phyloP scores from a whole-genome alignment of 306 rosid species.

The Hippophae rhamnoides region DNA sequence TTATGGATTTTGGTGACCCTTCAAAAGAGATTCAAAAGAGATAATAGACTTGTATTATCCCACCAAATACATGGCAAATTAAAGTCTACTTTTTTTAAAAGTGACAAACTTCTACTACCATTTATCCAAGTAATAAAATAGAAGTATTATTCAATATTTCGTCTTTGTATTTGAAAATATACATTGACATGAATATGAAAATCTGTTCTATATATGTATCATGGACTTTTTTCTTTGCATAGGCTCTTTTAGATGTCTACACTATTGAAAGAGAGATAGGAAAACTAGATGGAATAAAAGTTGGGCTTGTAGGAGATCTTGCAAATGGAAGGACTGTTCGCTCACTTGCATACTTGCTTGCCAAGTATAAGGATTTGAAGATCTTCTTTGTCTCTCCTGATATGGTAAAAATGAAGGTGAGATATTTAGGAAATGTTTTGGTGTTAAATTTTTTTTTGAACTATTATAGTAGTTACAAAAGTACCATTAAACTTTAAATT shows the following conservation, averaged over 20 bases:
- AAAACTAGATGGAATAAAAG: constrained; percentile 61
- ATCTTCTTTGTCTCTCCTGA: constrained; percentile 71
- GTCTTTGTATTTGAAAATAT: no score
- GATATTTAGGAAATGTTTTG: no score
- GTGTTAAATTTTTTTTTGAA: background rate
- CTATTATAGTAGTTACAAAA: background rate
- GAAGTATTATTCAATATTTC: no score
- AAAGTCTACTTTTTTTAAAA: no score
- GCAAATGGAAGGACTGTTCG: constrained; percentile 88
- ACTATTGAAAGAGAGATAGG: constrained; percentile 76
- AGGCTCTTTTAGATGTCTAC: constrained; percentile 84
- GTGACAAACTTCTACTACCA: no score
- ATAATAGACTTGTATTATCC: no score
- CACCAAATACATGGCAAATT: no score
- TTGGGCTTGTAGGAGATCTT: constrained; percentile 86
- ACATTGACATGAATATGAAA: no score
- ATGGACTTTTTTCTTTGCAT: constrained; percentile 1
- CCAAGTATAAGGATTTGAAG: constrained; percentile 64
- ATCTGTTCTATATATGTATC: background rate
- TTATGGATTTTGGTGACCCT: no score
- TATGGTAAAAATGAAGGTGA: constrained; percentile 82
- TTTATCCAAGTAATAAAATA: no score
- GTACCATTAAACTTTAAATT: no score
- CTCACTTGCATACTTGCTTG: constrained; percentile 78
- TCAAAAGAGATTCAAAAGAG: no score